Evolutionary conservation across 2,329 filamentous ascomycete genomes (phyloP), one percentile per base, ranked within the genome.

Genomic region (Colletotrichum neosansevieriae): DNA sequence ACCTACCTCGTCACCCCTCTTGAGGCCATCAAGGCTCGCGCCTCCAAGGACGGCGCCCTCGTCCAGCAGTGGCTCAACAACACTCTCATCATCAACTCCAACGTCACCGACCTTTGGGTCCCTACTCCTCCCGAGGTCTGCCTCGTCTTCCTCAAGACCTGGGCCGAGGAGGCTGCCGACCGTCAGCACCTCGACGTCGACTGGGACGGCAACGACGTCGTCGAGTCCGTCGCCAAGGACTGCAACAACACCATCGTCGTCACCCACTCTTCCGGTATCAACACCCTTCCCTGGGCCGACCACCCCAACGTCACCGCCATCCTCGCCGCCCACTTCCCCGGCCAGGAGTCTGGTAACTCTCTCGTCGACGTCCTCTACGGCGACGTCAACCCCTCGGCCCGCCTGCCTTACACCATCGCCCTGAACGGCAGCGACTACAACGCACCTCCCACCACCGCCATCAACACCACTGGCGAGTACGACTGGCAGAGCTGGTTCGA

Each of bases 371-470:
- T 94, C 40, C 81, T 94, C 1, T 93, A 89, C 74, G 91, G 91
- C 61, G 87, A 90, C 56, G 85, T 87, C 63, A 90, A 88, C 36
- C 91, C 91, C 3, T 90, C 88, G 69, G 91, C 91, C 24, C 89
- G 91, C 71, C 81, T 93, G 4, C 91, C 88, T 3, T 93, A 92
- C 79, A 92, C 90, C n/a, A 87, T 92, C 72, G 89, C 89, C n/a
- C 78, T 81, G 68, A 83, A 85, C 29, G 86, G 82, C 19, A 80
- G 77, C 40, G 81, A 83, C 76, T 82, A 82, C 76, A 82, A 82
- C 50, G 79, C 79, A 0, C 79, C 80, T 3, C 76, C 78, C 1
- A 80, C 77, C 15, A 81, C 80, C 1, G 75, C 72, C 11, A 70
- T 80, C 71, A 76, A 78, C 72, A 80, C 77, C 54, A 78, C 74